Conservation (phyloP, 2,329 filamentous ascomycete species). For the Teratosphaeria epicoccoides region DNA sequence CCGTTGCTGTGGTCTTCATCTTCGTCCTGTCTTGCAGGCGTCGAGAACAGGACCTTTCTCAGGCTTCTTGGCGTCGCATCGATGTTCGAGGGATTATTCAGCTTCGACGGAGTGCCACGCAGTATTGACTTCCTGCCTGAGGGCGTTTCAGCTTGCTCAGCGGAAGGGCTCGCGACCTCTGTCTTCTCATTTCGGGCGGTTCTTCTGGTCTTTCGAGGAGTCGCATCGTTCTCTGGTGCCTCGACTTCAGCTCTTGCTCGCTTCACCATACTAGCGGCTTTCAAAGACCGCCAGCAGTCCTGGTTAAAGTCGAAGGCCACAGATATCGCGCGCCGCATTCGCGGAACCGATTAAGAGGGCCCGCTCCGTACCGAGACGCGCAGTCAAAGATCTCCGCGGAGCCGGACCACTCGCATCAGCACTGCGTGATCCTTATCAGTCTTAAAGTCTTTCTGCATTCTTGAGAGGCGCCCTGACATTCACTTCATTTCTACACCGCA, state of each 20-base stretch:
- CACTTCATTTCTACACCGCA: not conserved
- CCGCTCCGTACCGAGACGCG: no score
- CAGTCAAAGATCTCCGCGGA: not conserved
- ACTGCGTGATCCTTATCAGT: not conserved
- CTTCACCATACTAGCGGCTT: slow-evolving; percentile 13
- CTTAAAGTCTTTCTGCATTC: not conserved
- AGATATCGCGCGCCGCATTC: no score
- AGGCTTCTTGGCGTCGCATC: slow-evolving; percentile 34
- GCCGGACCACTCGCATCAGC: not conserved
- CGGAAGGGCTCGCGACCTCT: slow-evolving; percentile 4
- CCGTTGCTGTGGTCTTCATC: slow-evolving; percentile 12
- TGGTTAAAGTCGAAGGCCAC: not conserved
- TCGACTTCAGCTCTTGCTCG: slow-evolving; percentile 11
- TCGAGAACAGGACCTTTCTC: slow-evolving; percentile 38
- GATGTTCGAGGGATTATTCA: slow-evolving; percentile 13
- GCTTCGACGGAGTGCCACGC: slow-evolving; percentile 20
- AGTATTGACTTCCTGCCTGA: slow-evolving; percentile 25
- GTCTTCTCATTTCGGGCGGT: slow-evolving; percentile 6
- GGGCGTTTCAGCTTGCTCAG: slow-evolving; percentile 18
- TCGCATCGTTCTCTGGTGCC: slow-evolving; percentile 13
- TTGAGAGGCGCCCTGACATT: not conserved
- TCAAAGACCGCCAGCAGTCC: not conserved
- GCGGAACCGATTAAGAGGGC: no score
- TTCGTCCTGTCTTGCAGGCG: slow-evolving; percentile 29
- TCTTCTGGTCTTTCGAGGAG: slow-evolving; percentile 17